Evolutionary conservation across 2,329 filamentous ascomycete genomes (phyloP).

Genomic region (Sphaerulina populicola): DNA sequence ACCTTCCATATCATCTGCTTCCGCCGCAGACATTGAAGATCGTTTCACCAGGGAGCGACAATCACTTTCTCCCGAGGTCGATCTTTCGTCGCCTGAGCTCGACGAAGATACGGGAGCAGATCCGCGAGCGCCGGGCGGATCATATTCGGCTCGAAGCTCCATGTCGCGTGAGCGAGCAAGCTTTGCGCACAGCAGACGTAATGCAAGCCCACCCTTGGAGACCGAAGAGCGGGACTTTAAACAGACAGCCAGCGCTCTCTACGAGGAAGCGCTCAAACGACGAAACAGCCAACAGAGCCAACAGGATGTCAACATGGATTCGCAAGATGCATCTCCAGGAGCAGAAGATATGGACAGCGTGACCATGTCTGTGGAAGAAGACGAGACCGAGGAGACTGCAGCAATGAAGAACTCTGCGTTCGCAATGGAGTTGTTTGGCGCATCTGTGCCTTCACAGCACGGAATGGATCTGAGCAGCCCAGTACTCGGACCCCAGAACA

Average conservation of each 20-base stretch:
- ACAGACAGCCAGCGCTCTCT: slow-evolving; percentile 81
- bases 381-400: slow-evolving; percentile 41
- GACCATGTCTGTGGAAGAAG: slow-evolving; percentile 32
- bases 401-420: slow-evolving; percentile 46
- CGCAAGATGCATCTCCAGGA: slow-evolving; percentile 21
- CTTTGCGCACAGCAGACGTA: slow-evolving; percentile 55
- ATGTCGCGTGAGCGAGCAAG: slow-evolving; percentile 36
- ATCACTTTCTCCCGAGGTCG: slow-evolving; percentile 87
- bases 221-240: slow-evolving; percentile 96
- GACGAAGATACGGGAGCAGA: slow-evolving; percentile 56
- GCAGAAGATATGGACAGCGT: slow-evolving; percentile 30
- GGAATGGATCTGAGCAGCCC: slow-evolving; percentile 42
- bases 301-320: slow-evolving; percentile 34
- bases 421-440: slow-evolving; percentile 43
- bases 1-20: slow-evolving; percentile 71
- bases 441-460: slow-evolving; percentile 38
- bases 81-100: slow-evolving; percentile 78
- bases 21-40: slow-evolving; percentile 63
- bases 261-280: slow-evolving; percentile 45
- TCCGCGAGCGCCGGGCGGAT: slow-evolving; percentile 56
- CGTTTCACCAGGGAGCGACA: slow-evolving; percentile 49
- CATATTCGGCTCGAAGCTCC: slow-evolving; percentile 48
- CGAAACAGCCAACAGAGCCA: slow-evolving; percentile 34
- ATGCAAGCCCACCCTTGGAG: slow-evolving; percentile 81
- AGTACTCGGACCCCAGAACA: slow-evolving; percentile 35